A percentile compares a stretch with the other conserved stretches of the same genome.
Evolutionary conservation across 352 stramenopile genomes (phyloP).

Genomic region (Globisporangium nunn): DNA sequence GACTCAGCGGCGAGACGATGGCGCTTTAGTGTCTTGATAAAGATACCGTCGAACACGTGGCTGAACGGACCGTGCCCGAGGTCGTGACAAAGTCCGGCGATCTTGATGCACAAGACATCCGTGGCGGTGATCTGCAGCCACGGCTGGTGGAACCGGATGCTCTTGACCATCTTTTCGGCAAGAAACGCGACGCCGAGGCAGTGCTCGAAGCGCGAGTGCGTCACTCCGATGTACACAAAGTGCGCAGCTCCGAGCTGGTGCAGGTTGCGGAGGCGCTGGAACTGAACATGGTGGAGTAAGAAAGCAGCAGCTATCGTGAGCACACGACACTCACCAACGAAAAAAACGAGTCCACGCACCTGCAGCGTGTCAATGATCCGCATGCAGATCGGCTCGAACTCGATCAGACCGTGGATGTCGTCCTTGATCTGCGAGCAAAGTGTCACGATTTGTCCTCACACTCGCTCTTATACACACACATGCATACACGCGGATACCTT

Average conservation of each 20-base stretch:
- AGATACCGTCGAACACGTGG: constrained; percentile 75
- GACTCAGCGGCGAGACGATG: constrained; percentile 22
- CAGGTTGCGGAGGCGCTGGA: constrained; percentile 91
- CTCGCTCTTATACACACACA: too few species aligned
- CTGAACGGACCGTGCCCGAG: constrained; percentile 78
- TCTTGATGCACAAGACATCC: constrained; percentile 71
- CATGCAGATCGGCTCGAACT: constrained; percentile 77
- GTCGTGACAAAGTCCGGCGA: constrained; percentile 77
- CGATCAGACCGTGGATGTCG: constrained; percentile 69
- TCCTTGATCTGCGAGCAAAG: constrained; percentile 54
- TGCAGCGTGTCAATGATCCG: constrained; percentile 76
- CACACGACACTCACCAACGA: background rate
- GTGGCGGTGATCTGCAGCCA: constrained; percentile 80
- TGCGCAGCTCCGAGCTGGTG: constrained; percentile 90
- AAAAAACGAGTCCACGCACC: constrained; percentile 14
- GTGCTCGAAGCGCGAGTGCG: constrained; percentile 76
- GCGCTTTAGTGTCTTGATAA: constrained; percentile 46
- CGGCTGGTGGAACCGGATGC: constrained; percentile 76
- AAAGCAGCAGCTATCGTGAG: background rate
- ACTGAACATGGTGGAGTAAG: constrained; percentile 30
- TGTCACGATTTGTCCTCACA: too few species aligned
- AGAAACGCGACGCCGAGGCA: constrained; percentile 94
- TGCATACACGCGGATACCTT: constrained; percentile 18
- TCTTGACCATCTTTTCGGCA: constrained; percentile 81
- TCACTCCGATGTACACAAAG: constrained; percentile 86